A percentile compares a stretch with the other conserved stretches of the same genome.
phyloP scores from a whole-genome alignment of 2,329 filamentous ascomycete genomes.

The Capronia americana region DNA sequence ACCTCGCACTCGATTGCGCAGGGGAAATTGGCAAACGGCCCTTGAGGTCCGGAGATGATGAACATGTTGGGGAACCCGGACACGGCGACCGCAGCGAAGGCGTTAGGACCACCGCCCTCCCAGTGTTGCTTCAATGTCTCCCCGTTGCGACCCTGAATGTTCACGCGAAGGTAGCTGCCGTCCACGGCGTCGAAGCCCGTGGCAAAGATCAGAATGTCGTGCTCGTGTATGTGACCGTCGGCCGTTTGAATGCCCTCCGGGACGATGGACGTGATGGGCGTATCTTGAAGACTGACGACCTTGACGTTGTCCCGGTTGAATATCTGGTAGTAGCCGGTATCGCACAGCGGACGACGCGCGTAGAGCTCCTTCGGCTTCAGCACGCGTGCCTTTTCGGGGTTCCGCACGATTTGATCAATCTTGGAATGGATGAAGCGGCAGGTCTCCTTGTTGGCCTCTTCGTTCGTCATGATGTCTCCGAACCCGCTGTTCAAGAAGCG shows the following conservation, averaged over 20 bases:
- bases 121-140: conserved; percentile 46
- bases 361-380: conserved; percentile 62
- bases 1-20: conserved; percentile 53
- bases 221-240: conserved; percentile 47
- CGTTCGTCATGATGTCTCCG: conserved; percentile 55
- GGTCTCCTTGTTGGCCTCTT: conserved; percentile 57
- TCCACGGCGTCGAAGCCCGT: conserved; percentile 54
- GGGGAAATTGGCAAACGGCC: conserved; percentile 63
- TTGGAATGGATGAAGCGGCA: conserved; percentile 64
- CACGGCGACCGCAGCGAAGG: conserved; percentile 50
- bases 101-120: conserved; percentile 42
- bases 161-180: conserved; percentile 47
- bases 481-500: conserved; percentile 58
- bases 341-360: conserved; percentile 56
- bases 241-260: conserved; percentile 48
- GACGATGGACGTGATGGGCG: conserved; percentile 50
- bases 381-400: conserved; percentile 57
- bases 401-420: conserved; percentile 57
- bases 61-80: conserved; percentile 57
- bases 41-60: conserved; percentile 61
- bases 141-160: conserved; percentile 50
- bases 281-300: conserved; percentile 52
- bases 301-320: conserved; percentile 55
- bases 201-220: conserved; percentile 51
- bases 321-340: conserved; percentile 59